Conservation (phyloP, 805 yeast species). For the Maudiozyma barnettii region DNA sequence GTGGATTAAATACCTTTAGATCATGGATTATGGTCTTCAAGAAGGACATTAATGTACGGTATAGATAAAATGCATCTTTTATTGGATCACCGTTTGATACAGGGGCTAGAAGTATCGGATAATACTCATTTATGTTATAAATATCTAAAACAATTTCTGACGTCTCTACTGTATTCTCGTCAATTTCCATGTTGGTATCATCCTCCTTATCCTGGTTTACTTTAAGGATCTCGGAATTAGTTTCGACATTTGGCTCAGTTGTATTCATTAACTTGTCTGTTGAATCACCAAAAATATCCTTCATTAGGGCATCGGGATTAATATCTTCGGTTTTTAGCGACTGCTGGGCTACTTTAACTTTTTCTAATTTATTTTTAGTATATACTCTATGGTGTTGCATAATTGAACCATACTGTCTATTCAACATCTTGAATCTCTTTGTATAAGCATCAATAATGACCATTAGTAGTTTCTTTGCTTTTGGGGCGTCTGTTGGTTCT, state of each 20-base stretch:
- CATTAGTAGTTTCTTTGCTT: slow-evolving; percentile 60
- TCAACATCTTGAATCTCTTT: slow-evolving; percentile 66
- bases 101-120: slow-evolving; percentile 54
- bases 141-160: slow-evolving; percentile 25
- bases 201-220: slow-evolving; percentile 8
- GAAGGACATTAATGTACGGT: slow-evolving; percentile 82
- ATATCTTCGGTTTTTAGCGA: slow-evolving; percentile 26
- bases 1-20: slow-evolving; percentile 80
- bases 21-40: slow-evolving; percentile 85
- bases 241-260: neutral
- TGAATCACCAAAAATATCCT: slow-evolving; percentile 21
- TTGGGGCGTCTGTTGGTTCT: slow-evolving; percentile 66
- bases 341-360: slow-evolving; percentile 34
- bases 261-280: slow-evolving; percentile 15
- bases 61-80: slow-evolving; percentile 80
- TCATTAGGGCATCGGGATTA: slow-evolving; percentile 33
- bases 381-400: slow-evolving; percentile 50
- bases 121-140: slow-evolving; percentile 37
- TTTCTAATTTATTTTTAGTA: slow-evolving; percentile 35
- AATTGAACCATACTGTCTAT: slow-evolving; percentile 59
- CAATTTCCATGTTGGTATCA: neutral
- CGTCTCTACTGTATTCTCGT: no score
- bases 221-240: slow-evolving; percentile 2
- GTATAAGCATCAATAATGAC: slow-evolving; percentile 82
- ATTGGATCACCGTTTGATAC: slow-evolving; percentile 49